phyloP scores from a whole-genome alignment of 805 yeast species.

The Lachancea quebecensis region DNA sequence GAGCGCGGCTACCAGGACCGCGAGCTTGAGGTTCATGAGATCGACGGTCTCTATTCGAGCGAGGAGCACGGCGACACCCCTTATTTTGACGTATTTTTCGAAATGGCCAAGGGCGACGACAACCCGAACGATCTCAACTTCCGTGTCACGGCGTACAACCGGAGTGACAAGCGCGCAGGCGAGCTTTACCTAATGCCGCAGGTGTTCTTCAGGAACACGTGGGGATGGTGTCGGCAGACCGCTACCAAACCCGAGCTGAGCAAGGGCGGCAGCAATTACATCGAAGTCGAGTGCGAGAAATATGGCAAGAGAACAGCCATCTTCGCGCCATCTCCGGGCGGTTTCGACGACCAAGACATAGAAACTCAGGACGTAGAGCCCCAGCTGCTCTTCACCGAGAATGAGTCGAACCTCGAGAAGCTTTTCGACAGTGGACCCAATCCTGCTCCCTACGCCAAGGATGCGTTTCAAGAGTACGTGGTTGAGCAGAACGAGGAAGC shows the following conservation, averaged over 20 bases:
- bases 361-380: constrained; percentile 63
- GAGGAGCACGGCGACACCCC: constrained; percentile 46
- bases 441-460: constrained; percentile 60
- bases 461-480: constrained; percentile 83
- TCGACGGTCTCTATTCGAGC: constrained; percentile 56
- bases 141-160: constrained; percentile 80
- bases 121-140: constrained; percentile 76
- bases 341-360: constrained; percentile 35
- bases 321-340: constrained; percentile 82
- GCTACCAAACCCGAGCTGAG: constrained; percentile 45
- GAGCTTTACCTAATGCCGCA: constrained; percentile 86
- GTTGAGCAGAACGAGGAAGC: constrained; percentile 52
- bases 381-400: constrained; percentile 73
- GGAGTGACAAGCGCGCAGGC: constrained; percentile 69
- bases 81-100: constrained; percentile 83
- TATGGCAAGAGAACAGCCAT: constrained; percentile 59
- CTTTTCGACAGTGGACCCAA: constrained; percentile 58
- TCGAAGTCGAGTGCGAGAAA: constrained; percentile 59
- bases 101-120: constrained; percentile 79
- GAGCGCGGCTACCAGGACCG: constrained; percentile 57
- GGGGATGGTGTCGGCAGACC: constrained; percentile 74
- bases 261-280: constrained; percentile 38
- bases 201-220: constrained; percentile 75
- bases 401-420: constrained; percentile 70
- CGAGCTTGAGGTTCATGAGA: constrained; percentile 80